Conservation (phyloP, 176 grass and related monocot species). For the Oryza glaberrima region DNA sequence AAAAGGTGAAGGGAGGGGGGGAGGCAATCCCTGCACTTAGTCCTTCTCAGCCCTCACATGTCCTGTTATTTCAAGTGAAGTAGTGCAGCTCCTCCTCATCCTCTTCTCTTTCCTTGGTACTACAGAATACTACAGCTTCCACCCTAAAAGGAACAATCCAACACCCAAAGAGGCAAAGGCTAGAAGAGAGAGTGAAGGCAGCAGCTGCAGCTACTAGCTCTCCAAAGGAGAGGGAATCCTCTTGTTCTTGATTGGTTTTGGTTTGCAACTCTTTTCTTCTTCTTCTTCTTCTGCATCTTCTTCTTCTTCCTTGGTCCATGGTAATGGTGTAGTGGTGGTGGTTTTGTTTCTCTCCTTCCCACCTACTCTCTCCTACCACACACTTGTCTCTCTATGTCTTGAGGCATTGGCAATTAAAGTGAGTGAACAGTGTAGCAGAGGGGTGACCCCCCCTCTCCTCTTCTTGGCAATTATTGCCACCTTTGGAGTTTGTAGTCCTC, state of each 20-base stretch:
- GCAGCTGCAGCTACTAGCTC: too few relatives aligned
- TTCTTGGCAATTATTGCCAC: slow-evolving; percentile 60
- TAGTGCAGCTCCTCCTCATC: not conserved
- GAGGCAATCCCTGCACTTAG: slow-evolving; percentile 17
- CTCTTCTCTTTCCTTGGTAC: slow-evolving; percentile 13
- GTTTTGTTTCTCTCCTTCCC: not conserved
- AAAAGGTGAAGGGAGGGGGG: slow-evolving; percentile 39
- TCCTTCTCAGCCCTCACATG: slow-evolving; percentile 44
- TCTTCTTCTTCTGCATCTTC: not conserved
- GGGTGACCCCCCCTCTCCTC: slow-evolving; percentile 17
- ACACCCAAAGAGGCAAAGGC: slow-evolving; percentile 36
- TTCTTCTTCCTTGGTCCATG: not conserved
- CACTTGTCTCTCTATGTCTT: not conserved
- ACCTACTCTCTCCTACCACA: slow-evolving; percentile 34
- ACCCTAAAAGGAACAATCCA: slow-evolving; percentile 36
- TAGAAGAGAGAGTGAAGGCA: not conserved
- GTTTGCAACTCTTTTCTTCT: not conserved
- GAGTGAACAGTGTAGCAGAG: slow-evolving; percentile 34
- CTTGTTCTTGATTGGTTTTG: not conserved
- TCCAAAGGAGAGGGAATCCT: slow-evolving; percentile 9
- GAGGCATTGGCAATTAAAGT: slow-evolving; percentile 39
- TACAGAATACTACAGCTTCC: slow-evolving; percentile 38
- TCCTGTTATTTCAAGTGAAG: slow-evolving; percentile 23
- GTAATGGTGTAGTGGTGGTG: not conserved
- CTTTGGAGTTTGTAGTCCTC: slow-evolving; percentile 65